Base-by-base conservation (phyloP, 345 rosid genomes). In the Eucalyptus grandis region DNA sequence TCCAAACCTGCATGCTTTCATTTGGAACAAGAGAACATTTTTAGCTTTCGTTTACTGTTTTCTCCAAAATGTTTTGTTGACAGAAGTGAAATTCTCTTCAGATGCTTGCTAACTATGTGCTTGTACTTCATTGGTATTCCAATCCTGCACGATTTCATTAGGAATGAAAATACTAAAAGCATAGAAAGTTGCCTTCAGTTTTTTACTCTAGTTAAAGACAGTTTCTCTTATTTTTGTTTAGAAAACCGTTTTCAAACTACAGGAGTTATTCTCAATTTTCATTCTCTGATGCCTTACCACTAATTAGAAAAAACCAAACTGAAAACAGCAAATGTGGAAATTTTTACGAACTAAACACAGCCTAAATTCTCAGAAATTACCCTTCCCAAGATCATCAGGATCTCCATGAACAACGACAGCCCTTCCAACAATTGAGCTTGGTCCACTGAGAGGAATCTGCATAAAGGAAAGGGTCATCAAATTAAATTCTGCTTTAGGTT, bases 361-460 rank as follows among this genome's bases (percentile, higher is more conserved):
- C 47, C 83, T 11, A 77, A 40, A 77, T 77, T 77, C 47, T 77
- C 27, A 89, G 86, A 82, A 9, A 88, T 94, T 92, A 97, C 99
- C 99, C 95, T 94, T 97, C 92, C 98, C 99, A 88, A 97, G 99
- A 90, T 96, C 99, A 94, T 98, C 99, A 87, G 97, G 97, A 91
- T 96, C 99, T 4, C 92, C 95, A 89, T 98, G 99, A 86, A 96
- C 96, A 91, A 98, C 99, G 65, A 98, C 97, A 88, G 99, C 97
- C 92, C 99, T 95, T 91, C 99, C 99, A 24, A 97, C 60, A 90
- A 98, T 93, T 77, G 99, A 95, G 88, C 94, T 54, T 82, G 97
- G 93, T 88, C 99, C 99, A 50, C 89, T 60, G 19, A 98, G 99
- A 92, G 99, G 99, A 90, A 98, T 97, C 94, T 97, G 90, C 90